A percentile compares a stretch with the other conserved stretches of the same genome.
Conservation (phyloP, 768 basidiomycete species). For the Podaxis sp. region DNA sequence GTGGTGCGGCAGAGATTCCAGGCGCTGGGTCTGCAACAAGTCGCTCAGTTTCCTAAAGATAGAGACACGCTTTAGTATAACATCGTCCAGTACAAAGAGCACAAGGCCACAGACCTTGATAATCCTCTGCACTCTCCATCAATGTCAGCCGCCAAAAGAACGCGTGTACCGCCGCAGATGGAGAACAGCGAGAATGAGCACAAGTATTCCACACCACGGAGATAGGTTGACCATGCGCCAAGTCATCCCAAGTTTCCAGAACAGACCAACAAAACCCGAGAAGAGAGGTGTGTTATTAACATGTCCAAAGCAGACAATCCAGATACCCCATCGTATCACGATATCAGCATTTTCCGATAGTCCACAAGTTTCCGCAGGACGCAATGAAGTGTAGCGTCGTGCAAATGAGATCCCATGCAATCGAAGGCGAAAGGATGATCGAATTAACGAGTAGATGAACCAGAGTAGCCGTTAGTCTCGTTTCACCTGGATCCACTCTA, state of each 20-base stretch:
- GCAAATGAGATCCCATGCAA: not conserved
- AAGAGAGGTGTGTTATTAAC: not conserved
- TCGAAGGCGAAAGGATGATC: not conserved
- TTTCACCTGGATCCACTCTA: not conserved
- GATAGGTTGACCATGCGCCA: not conserved
- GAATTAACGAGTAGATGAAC: not conserved
- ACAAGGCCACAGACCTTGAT: slow-evolving; percentile 36
- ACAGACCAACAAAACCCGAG: not conserved
- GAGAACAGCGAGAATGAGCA: not conserved
- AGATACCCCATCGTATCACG: not conserved
- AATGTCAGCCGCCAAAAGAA: not conserved
- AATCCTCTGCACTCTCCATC: slow-evolving; percentile 21
- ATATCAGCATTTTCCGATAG: not conserved
- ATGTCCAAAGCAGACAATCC: not conserved
- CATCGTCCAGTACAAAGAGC: not conserved
- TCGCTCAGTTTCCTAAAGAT: slow-evolving; percentile 87
- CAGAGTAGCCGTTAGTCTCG: slow-evolving; percentile 1
- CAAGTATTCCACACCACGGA: not conserved
- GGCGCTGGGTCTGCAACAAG: slow-evolving; percentile 96
- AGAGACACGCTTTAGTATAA: not conserved
- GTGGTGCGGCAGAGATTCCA: slow-evolving; percentile 91
- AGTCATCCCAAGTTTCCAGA: not conserved
- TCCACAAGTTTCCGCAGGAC: not conserved
- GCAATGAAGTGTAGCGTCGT: not conserved
- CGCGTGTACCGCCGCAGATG: not conserved